These are phyloP conservation scores for Saccharomycopsis javanensis DNA, from an alignment of 805 yeast species.

Conservation along the genomic window DNA sequence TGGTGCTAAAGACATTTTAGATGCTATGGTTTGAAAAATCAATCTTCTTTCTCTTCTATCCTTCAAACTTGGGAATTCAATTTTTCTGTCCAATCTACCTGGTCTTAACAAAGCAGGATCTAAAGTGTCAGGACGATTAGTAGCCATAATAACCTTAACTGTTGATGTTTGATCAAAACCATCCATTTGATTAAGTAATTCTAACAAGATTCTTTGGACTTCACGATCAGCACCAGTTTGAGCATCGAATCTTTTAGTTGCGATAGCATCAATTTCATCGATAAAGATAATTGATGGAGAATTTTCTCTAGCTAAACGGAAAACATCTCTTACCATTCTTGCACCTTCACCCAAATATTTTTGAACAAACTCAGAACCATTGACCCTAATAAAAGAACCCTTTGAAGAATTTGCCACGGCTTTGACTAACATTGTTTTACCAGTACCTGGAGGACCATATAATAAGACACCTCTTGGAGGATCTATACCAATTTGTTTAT, in stretches of 20 bases:
- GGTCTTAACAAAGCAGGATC: slow-evolving; percentile 98
- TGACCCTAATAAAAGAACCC: slow-evolving; percentile 92
- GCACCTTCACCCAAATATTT: slow-evolving; percentile 99
- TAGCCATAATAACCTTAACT: slow-evolving; percentile 98
- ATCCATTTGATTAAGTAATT: slow-evolving; percentile 96
- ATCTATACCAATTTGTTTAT: slow-evolving; percentile 95
- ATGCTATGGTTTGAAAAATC: slow-evolving; percentile 89
- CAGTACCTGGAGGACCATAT: slow-evolving; percentile 99
- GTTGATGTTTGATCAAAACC: slow-evolving; percentile 95
- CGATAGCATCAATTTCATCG: slow-evolving; percentile 98
- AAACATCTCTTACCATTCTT: slow-evolving; percentile 98
- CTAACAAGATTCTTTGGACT: slow-evolving; percentile 95
- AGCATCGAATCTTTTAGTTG: slow-evolving; percentile 97
- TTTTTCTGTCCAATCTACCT: slow-evolving; percentile 96
- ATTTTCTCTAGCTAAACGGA: slow-evolving; percentile 93
- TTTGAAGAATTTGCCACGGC: slow-evolving; percentile 97
- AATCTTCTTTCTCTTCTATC: slow-evolving; percentile 97
- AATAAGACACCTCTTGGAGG: slow-evolving; percentile 97
- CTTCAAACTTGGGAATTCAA: slow-evolving; percentile 91
- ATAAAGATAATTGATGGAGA: slow-evolving; percentile 95
- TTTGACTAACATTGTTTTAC: slow-evolving; percentile 97
- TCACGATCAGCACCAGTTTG: slow-evolving; percentile 99
- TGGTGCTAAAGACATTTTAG: slow-evolving; percentile 97
- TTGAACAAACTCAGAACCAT: slow-evolving; percentile 97
- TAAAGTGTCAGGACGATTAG: slow-evolving; percentile 97